Base-by-base conservation (phyloP, 768 basidiomycete genomes). In the Chalciporus sphaerocephalus region DNA sequence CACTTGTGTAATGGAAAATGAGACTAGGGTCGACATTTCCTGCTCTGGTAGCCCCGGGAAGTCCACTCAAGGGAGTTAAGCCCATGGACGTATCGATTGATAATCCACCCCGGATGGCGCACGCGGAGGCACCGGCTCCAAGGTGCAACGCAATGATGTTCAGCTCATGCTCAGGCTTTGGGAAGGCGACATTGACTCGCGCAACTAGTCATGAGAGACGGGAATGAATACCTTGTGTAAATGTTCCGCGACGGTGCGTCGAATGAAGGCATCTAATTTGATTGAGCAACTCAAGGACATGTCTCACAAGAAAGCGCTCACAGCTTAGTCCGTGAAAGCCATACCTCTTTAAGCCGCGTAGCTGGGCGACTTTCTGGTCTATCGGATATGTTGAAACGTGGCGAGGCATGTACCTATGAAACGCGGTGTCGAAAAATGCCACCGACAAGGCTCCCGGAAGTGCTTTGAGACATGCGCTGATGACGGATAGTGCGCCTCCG, bases 41-140 rank as follows among this genome's bases (percentile, higher is more conserved):
- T 12, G 83, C 78, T 39, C 93, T 83, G 1, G 92, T 94, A 2
- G 89, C 91, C 13, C 93, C 92, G 4, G 92, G 91, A 0, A 95
- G 71, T 2, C 92, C 92, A 44, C 81, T 81, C n/a, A 92, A 66
- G 4, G 92, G 92, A 1, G 93, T 93, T 28, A 96, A 76, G 3
- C 92, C 92, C 93, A 96, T 96, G 28, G 80, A 84, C 1, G 91
- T 94, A 64, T 95, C 90, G 52, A 85, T 73, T 17, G 87, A 89
- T 48, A 75, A 68, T 17, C 93, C 93, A 30, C 72, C 59, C 39
- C 74, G 73, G 61, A 95, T 84, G 15, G 81, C 81, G 62, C 90
- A 92, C 12, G 76, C 80, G 12, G 85, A 90, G 0, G 92, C 92
- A 12, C 93, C 93, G n/a, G 88, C 89, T 5, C 92, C 92, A 44